phyloP scores from a whole-genome alignment of 2,329 filamentous ascomycete genomes.

The Ceratocystis huliohia region DNA sequence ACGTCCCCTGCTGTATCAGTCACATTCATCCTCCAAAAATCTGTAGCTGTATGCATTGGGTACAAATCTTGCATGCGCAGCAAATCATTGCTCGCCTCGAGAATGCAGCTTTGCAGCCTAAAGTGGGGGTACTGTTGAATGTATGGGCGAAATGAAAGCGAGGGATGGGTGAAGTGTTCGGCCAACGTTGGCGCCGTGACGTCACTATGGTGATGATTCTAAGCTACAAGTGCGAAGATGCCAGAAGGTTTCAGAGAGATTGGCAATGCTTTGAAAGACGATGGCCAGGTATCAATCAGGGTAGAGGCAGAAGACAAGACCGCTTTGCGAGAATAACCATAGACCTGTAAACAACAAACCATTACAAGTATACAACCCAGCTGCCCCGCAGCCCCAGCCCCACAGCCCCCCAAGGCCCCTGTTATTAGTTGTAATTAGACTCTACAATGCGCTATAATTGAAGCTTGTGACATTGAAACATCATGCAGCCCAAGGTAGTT shows the following conservation, averaged over 20 bases:
- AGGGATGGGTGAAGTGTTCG: not conserved
- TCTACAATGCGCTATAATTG: not conserved
- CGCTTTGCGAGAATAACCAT: no score
- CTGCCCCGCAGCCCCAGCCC: not conserved
- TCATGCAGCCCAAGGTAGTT: not conserved
- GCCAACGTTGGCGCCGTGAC: not conserved
- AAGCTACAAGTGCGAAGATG: not conserved
- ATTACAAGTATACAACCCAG: not conserved
- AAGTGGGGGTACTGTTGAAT: slow-evolving; percentile 2
- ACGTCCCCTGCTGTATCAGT: not conserved
- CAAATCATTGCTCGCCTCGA: not conserved
- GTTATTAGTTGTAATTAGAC: not conserved
- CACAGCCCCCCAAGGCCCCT: no score
- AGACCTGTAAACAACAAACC: no score
- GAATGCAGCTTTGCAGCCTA: slow-evolving; percentile 10
- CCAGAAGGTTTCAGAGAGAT: not conserved
- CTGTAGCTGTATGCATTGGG: slow-evolving; percentile 10
- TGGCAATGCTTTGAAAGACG: no score
- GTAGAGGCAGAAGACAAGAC: no score
- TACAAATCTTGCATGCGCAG: not conserved
- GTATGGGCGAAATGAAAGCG: not conserved
- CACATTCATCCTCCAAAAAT: not conserved
- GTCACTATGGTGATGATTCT: not conserved
- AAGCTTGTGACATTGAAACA: not conserved
- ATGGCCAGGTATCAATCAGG: no score